These are phyloP conservation scores for Apiotrichum gamsii DNA, from an alignment of 1,284 basidiomycete genomes.

Conservation along the genomic window DNA sequence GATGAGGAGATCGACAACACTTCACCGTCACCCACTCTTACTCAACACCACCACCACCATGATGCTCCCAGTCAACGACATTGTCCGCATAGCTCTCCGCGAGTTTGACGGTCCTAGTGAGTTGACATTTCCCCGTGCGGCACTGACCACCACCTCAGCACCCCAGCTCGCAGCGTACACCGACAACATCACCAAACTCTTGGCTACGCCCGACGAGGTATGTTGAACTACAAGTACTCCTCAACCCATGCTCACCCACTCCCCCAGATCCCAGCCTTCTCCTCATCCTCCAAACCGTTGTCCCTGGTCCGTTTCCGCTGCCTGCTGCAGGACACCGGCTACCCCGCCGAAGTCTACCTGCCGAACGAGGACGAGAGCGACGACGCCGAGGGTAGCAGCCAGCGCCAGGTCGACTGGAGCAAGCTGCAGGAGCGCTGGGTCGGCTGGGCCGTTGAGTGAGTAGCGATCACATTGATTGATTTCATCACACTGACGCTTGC, in stretches of 20 bases:
- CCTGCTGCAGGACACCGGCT: conserved; percentile 46
- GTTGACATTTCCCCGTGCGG: neutral
- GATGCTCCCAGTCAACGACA: conserved; percentile 28
- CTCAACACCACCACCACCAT: neutral
- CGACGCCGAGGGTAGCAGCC: neutral
- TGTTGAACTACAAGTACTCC: neutral
- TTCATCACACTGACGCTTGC: too few species aligned
- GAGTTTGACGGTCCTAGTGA: conserved; percentile 30
- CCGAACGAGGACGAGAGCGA: conserved; percentile 16
- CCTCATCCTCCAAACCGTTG: conserved; percentile 20
- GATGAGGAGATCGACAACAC: neutral
- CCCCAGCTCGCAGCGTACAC: conserved; percentile 7
- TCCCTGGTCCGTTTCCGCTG: conserved; percentile 41
- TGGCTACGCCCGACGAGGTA: conserved; percentile 15
- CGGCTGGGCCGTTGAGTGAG: conserved; percentile 47
- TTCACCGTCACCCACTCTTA: neutral
- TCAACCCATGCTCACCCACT: neutral
- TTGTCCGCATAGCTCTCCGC: conserved; percentile 30
- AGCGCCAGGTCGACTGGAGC: conserved; percentile 25
- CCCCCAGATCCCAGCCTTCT: conserved; percentile 32
- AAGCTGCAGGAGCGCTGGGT: conserved; percentile 44
- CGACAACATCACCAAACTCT: conserved; percentile 6
- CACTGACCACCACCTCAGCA: neutral
- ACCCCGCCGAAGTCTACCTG: conserved; percentile 45
- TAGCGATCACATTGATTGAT: neutral